A percentile compares a stretch with the other conserved stretches of the same genome.
Evolutionary conservation across 108 stramenopile species (phyloP).

Genomic region (Stephanodiscus minutulus): DNA sequence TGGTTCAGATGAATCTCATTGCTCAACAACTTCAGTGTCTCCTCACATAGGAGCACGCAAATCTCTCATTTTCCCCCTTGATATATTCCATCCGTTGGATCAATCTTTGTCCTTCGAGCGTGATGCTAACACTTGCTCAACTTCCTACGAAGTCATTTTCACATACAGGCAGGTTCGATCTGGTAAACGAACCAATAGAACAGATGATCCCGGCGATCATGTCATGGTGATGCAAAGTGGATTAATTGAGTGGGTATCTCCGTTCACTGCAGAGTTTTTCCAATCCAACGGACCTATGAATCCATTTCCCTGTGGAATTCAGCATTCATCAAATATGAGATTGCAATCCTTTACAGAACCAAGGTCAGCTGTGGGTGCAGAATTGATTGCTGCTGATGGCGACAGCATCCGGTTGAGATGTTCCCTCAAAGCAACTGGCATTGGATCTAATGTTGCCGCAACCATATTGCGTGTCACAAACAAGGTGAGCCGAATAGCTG

Average conservation of each 20-base stretch:
- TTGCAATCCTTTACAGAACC: slow-evolving; percentile 14
- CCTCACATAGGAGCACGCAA: slow-evolving; percentile 52
- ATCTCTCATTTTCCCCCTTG: slow-evolving; percentile 52
- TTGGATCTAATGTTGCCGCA: slow-evolving; percentile 44
- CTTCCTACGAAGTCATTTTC: slow-evolving; percentile 27
- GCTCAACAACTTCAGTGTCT: slow-evolving; percentile 17
- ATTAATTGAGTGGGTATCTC: slow-evolving; percentile 62
- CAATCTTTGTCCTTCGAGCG: slow-evolving; percentile 11
- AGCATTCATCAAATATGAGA: slow-evolving; percentile 56
- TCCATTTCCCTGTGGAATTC: slow-evolving; percentile 61
- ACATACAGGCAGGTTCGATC: slow-evolving; percentile 36
- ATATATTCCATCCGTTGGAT: slow-evolving; percentile 66
- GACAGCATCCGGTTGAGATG: slow-evolving; percentile 54
- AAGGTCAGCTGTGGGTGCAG: slow-evolving; percentile 9
- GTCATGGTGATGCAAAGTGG: slow-evolving; percentile 60
- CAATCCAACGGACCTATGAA: slow-evolving; percentile 33
- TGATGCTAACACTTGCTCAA: slow-evolving; percentile 10
- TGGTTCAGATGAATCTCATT: slow-evolving; percentile 24
- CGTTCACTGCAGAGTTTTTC: slow-evolving; percentile 59
- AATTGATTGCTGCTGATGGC: slow-evolving; percentile 62
- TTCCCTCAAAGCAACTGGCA: slow-evolving; percentile 44
- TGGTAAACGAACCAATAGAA: slow-evolving; percentile 7
- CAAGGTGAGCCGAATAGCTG: slow-evolving; percentile 46
- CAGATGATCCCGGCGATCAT: slow-evolving; percentile 40
- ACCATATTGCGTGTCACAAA: slow-evolving; percentile 53